Percentiles rank a stretch among this genome's conserved stretches.
Conservation (phyloP, 306 rosid species). For the Rosa persica region DNA sequence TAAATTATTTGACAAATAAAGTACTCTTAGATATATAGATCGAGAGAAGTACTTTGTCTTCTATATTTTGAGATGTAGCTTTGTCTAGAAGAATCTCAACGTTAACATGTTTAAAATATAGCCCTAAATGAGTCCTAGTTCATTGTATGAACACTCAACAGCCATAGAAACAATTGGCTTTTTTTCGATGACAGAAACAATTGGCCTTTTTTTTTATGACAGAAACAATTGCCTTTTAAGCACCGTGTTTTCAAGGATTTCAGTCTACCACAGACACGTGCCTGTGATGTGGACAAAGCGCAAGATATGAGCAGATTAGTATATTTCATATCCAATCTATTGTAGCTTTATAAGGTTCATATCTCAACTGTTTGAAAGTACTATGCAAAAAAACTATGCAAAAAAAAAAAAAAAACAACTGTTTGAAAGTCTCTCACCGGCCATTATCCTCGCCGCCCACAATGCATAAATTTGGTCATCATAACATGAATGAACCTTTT, state of each 20-base stretch:
- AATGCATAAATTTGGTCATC: not conserved
- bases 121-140: not conserved
- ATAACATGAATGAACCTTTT: not conserved
- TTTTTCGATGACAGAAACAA: not conserved
- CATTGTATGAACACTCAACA: not conserved
- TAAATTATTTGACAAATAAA: no score
- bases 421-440: not conserved
- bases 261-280: not conserved
- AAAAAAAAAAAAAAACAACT: no score
- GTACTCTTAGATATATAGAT: no score
- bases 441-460: not conserved
- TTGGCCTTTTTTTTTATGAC: not conserved
- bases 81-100: not conserved
- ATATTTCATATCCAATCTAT: not conserved
- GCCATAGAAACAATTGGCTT: not conserved
- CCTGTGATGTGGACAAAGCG: not conserved
- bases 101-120: not conserved
- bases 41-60: not conserved
- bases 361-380: not conserved
- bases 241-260: not conserved
- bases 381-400: no score
- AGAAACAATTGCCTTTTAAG: not conserved
- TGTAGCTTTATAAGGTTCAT: not conserved
- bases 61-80: not conserved
- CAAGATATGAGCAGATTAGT: not conserved